Conservation (phyloP, 371 early-diverging fungal species). For the Apophysomyces ossiformis region DNA sequence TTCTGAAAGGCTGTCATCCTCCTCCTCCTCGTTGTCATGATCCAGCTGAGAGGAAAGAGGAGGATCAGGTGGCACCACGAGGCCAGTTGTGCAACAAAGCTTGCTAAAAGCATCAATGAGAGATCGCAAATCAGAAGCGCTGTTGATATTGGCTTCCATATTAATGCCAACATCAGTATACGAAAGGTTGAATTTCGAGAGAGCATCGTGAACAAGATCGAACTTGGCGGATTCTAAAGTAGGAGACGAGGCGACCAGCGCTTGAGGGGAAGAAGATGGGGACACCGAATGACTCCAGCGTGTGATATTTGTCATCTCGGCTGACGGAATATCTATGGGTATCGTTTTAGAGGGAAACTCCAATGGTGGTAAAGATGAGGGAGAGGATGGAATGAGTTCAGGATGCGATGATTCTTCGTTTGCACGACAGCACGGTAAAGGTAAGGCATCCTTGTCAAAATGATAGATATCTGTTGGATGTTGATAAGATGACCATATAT, state of each 20-base stretch:
- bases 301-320: background rate
- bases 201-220: constrained; percentile 16
- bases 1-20: constrained; percentile 5
- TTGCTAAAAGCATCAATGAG: constrained; percentile 34
- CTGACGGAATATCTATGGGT: constrained; percentile 16
- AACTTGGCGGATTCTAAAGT: background rate
- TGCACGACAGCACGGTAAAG: background rate
- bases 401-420: background rate
- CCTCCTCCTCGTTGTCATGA: constrained; percentile 6
- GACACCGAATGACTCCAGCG: constrained; percentile 1
- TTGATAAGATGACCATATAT: constrained; percentile 2
- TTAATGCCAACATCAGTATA: constrained; percentile 33
- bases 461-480: constrained; percentile 3
- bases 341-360: constrained; percentile 6
- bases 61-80: constrained; percentile 14
- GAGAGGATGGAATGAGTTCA: constrained; percentile 1
- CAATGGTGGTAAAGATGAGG: constrained; percentile 6
- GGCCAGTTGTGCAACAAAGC: constrained; percentile 13
- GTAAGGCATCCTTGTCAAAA: constrained; percentile 4
- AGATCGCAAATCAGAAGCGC: constrained; percentile 29
- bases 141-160: constrained; percentile 35
- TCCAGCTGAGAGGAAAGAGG: constrained; percentile 6
- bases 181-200: constrained; percentile 30
- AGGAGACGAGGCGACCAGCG: background rate
- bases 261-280: background rate